Evolutionary conservation across 495 filamentous ascomycete genomes (phyloP).

Genomic region (Lindgomyces ingoldianus): DNA sequence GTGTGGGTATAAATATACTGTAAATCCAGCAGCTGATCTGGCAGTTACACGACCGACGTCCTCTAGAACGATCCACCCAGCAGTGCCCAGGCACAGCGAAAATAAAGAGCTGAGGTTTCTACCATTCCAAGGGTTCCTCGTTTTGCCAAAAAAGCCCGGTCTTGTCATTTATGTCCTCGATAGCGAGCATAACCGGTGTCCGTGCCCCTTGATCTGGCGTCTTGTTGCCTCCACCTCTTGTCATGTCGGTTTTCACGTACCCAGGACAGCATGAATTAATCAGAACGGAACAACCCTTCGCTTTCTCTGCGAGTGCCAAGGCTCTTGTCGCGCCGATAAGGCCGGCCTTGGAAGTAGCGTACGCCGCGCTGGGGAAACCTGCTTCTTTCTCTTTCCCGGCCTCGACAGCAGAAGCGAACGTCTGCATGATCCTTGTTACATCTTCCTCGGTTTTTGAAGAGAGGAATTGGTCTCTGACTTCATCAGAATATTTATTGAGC

Average conservation of each 20-base stretch:
- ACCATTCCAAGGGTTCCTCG: constrained; percentile 51
- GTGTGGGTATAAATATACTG: too few relatives aligned
- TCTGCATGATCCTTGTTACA: constrained; percentile 49
- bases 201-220: constrained; percentile 51
- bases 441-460: constrained; percentile 43
- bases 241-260: constrained; percentile 57
- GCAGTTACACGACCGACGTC: too few relatives aligned
- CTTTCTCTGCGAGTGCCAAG: constrained; percentile 45
- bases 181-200: constrained; percentile 56
- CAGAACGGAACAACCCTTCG: constrained; percentile 42
- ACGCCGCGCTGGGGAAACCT: constrained; percentile 51
- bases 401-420: constrained; percentile 47
- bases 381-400: constrained; percentile 46
- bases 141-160: constrained; percentile 52
- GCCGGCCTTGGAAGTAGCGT: constrained; percentile 52
- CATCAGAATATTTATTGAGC: constrained; percentile 48
- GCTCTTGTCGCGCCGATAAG: constrained; percentile 49
- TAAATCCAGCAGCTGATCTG: too few relatives aligned
- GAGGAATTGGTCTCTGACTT: constrained; percentile 44
- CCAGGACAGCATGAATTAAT: constrained; percentile 59
- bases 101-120: too few relatives aligned
- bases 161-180: constrained; percentile 49
- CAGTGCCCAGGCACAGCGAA: too few relatives aligned
- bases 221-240: constrained; percentile 41
- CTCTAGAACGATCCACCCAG: too few relatives aligned